Base-by-base conservation (phyloP, 169 alveolate genomes). In the Babesia caballi region DNA sequence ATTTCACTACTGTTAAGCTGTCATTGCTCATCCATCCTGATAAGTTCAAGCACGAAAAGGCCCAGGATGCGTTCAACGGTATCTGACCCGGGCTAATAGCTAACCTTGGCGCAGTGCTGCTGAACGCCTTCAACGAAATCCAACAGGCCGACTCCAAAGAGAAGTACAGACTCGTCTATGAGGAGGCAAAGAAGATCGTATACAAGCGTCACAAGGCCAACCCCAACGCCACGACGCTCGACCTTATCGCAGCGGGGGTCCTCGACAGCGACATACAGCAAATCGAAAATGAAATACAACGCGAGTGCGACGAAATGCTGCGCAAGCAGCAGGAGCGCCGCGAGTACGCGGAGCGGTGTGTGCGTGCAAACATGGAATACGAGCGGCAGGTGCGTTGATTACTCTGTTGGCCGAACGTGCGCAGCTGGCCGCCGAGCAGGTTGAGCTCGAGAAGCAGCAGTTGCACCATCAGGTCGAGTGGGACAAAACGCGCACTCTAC, bases 1-100 rank as follows among this genome's bases (percentile, higher is more conserved):
- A 0, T 1, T 4, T 6, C 19, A 36, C 2, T 23, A 21, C 21
- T 12, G 6, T 3, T 61, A 14, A 80, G 88, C 11, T 80, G 41
- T 66, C 82, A 12, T 50, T 67, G 15, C 21, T 69, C 44, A 93
- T 94, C 51, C 98, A 94, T 67, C 98, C 98, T 6, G 98, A 94
- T 85, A 94, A 94, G 60, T 90, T 95, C 77, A 85, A 75, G 54
- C 91, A 91, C 70, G 91, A 85, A 15, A 84, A 82, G 50, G 97
- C 98, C 15, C 86, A 77, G 28, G 97, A 94, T 9, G 98, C 98
- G 8, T 94, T 94, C 76, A 91, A 91, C 56, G 85, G 88, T 80
- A 32, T 3, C 53, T 17, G 21, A 19, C 17, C 36, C 11, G n/a
- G 0, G 4, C 19, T 33, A 14, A 19, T 9, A 35, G 21, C 11